These are phyloP conservation scores for Auricularia cornea DNA, from an alignment of 768 basidiomycete species.

Conservation along the genomic window DNA sequence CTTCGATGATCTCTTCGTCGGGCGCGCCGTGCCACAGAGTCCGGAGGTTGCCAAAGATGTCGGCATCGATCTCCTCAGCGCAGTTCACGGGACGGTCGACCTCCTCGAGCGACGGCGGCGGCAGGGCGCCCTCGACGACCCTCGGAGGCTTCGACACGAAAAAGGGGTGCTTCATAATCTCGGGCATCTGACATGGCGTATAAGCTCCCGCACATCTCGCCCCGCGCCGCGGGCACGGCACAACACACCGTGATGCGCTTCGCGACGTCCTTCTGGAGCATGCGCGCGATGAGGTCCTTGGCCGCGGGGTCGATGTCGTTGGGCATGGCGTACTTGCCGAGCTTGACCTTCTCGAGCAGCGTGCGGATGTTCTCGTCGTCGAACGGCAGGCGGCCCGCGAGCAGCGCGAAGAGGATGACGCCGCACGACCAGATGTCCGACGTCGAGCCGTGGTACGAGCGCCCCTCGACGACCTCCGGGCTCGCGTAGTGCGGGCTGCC, in stretches of 20 bases:
- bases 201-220: conserved; percentile 1
- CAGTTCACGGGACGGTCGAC: conserved; percentile 62
- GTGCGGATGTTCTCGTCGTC: conserved; percentile 80
- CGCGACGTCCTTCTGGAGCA: conserved; percentile 82
- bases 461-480: conserved; percentile 91
- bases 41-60: conserved; percentile 82
- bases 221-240: conserved; percentile 4
- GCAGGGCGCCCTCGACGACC: conserved; percentile 9
- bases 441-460: conserved; percentile 79
- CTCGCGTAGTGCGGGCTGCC: conserved; percentile 96
- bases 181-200: conserved; percentile 54
- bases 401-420: conserved; percentile 83
- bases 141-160: conserved; percentile 21
- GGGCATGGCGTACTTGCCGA: conserved; percentile 80
- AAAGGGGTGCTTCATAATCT: conserved; percentile 85
- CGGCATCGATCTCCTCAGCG: conserved; percentile 66
- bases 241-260: conserved; percentile 69
- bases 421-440: conserved; percentile 98
- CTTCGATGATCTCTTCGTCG: conserved; percentile 64
- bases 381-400: conserved; percentile 87
- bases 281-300: conserved; percentile 71
- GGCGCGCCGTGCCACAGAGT: conserved; percentile 84
- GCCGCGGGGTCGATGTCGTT: conserved; percentile 73
- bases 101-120: conserved; percentile 52
- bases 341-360: conserved; percentile 79